These are phyloP conservation scores for Sedum album DNA, from an alignment of 164 flowering plant species.

Conservation along the genomic window DNA sequence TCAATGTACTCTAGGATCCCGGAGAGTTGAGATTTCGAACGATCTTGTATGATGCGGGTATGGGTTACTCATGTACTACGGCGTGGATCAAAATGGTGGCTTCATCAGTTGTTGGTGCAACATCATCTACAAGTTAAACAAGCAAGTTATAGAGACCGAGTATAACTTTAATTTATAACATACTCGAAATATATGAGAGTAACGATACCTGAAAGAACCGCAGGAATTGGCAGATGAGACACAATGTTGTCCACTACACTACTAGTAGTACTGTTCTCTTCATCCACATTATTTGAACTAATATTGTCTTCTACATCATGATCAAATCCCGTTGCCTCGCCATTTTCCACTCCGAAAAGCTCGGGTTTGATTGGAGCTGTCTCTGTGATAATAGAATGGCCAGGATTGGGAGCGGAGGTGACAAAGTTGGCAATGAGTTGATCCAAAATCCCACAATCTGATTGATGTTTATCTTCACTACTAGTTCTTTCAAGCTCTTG, in stretches of 20 bases:
- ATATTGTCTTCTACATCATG: neutral
- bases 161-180: no score
- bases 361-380: conserved; percentile 1
- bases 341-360: conserved; percentile 10
- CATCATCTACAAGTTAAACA: conserved; percentile 20
- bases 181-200: no score
- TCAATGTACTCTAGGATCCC: no score
- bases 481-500: no score
- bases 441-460: conserved; percentile 27
- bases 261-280: no score
- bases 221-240: conserved; percentile 18
- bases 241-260: conserved; percentile 22
- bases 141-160: no score
- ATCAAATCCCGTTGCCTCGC: conserved; percentile 10
- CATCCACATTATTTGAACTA: neutral
- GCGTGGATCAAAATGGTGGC: conserved; percentile 48
- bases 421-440: conserved; percentile 27
- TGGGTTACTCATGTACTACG: conserved; percentile 28
- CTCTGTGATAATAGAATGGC: no score
- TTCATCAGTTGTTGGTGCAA: conserved; percentile 34
- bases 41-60: no score
- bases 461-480: no score
- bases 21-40: no score
- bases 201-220: conserved; percentile 19
- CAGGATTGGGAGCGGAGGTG: conserved; percentile 10